Evolutionary conservation across 2,329 filamentous ascomycete genomes (phyloP).

Genomic region (Aspergillus amoenus): DNA sequence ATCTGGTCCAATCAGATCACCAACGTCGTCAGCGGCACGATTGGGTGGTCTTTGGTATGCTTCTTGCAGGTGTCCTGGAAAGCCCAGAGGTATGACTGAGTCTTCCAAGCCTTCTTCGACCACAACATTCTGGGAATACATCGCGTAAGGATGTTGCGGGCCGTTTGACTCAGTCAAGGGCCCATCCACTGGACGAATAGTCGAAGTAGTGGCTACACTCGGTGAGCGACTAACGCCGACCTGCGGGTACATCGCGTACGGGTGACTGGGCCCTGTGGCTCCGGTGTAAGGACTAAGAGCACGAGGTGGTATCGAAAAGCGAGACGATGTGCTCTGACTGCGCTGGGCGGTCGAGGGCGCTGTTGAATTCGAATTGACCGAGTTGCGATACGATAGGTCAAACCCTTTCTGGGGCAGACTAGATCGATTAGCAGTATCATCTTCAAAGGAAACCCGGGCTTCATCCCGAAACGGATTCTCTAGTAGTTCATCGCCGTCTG

Average conservation of each 20-base stretch:
- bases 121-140: constrained; percentile 80
- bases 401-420: constrained; percentile 37
- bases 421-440: constrained; percentile 28
- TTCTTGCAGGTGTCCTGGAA: constrained; percentile 63
- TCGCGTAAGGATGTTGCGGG: constrained; percentile 79
- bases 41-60: constrained; percentile 72
- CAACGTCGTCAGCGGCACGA: constrained; percentile 70
- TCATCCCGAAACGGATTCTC: constrained; percentile 39
- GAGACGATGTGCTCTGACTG: constrained; percentile 46
- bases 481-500: constrained; percentile 25
- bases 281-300: constrained; percentile 67
- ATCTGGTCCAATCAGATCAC: constrained; percentile 81
- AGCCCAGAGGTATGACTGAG: constrained; percentile 65
- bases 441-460: constrained; percentile 32
- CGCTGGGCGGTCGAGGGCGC: constrained; percentile 36
- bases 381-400: constrained; percentile 31
- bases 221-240: constrained; percentile 57
- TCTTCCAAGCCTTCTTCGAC: constrained; percentile 54
- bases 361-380: constrained; percentile 31
- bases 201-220: constrained; percentile 72
- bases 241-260: constrained; percentile 82
- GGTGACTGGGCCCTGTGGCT: constrained; percentile 73
- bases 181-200: constrained; percentile 58
- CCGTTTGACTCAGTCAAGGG: constrained; percentile 62
- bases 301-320: constrained; percentile 45